These are phyloP conservation scores for Brassica balearica DNA, from an alignment of 441 rosid species.

Conservation along the genomic window DNA sequence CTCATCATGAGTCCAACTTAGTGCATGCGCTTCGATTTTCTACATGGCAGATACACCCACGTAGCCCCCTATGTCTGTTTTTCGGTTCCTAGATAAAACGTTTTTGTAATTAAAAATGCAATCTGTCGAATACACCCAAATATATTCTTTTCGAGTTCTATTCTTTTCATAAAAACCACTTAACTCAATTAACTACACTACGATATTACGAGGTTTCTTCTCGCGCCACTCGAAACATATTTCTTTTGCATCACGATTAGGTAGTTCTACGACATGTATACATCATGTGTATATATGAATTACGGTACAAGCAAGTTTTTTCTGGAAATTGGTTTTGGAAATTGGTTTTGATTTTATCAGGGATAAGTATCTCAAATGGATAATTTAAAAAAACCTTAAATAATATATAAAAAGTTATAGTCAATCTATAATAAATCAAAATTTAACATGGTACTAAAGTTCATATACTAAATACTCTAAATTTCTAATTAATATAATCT, in stretches of 20 bases:
- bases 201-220: slow-evolving; percentile 40
- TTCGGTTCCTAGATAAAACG: background rate
- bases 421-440: no score
- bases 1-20: slow-evolving; percentile 50
- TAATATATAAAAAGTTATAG: no score
- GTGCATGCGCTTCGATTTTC: slow-evolving; percentile 51
- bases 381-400: no score
- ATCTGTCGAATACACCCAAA: slow-evolving; percentile 24
- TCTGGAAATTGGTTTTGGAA: background rate
- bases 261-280: slow-evolving; percentile 1
- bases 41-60: slow-evolving; percentile 44
- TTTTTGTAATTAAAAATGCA: slow-evolving; percentile 4
- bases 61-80: slow-evolving; percentile 30
- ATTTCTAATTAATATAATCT: no score
- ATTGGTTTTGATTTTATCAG: background rate
- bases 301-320: background rate
- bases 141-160: slow-evolving; percentile 20
- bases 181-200: slow-evolving; percentile 14
- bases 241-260: slow-evolving; percentile 5
- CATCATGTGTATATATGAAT: background rate
- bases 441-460: no score
- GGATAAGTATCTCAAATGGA: no score
- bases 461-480: no score
- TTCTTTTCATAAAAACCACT: slow-evolving; percentile 40
- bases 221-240: slow-evolving; percentile 40